Base-by-base conservation (phyloP, 495 filamentous ascomycete species). In the Pseudomonodictys pantanalensis region DNA sequence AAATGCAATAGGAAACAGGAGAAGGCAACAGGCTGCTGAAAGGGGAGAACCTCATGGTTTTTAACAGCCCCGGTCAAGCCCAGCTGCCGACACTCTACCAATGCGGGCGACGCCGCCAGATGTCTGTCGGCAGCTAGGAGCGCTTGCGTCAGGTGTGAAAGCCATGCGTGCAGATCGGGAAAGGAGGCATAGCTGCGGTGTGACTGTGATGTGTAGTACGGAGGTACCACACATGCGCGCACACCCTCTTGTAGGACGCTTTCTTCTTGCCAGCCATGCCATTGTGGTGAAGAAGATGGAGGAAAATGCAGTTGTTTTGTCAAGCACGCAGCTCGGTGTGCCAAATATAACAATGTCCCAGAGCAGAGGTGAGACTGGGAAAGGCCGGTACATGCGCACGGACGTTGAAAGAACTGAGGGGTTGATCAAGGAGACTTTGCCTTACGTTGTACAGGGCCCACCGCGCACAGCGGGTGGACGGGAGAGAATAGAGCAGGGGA, bases 151-250 rank as follows among this genome's bases (percentile, higher is more conserved):
- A 28, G 43, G 52, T 33, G 47, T 33, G 10, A 46, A 48, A 50
- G 60, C 52, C 45, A 52, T 52, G 47, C 18, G 17, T 49, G 46
- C 54, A 48, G 17, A 55, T 46, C 53, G 49, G 55, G 43, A 41
- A 55, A 60, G 28, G 51, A 43, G 29, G 53, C 11, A 48, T 28
- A 50, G 64, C 33, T 64, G 60, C 50, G 29, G 64, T 67, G 59
- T 26, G 29, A 67, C 65, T 56, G 51, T 25, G 38, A 38, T 29
- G 26, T n/a, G 61, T 59, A 39, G 54, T 44, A 64, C 61, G 30
- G 47, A 32, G 47, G 38, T 64, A 41, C 38, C 38, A 18, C 38
- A 18, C 12, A 12, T 41, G 38, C 38, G 38, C 38, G 15, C 20
- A 18, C 38, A 41, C 38, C 38, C 38, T 15, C 12, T 7, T 22